Evolutionary conservation across 176 grass and related monocot species (phyloP), one percentile per base, ranked within the genome.

Genomic region (Aegilops umbellulata): DNA sequence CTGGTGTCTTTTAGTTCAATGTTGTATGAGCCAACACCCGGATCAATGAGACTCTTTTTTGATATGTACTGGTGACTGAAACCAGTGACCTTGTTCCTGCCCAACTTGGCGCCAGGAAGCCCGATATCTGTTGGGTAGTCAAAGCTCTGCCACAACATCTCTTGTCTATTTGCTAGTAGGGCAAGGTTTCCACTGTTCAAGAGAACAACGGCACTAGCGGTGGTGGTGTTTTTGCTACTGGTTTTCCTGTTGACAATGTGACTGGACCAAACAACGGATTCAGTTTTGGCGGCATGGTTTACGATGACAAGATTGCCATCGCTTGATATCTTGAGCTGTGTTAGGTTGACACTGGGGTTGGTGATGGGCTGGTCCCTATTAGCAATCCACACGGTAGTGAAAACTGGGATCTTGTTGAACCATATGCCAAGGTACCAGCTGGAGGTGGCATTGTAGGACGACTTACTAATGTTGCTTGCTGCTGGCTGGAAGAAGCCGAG

Each of bases 311-410:
- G n/a, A 73, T 73, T 73, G 38, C 69, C 69, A 73, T 73, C 69
- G 24, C 38, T 73, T 73, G 69, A 73, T 5, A 73, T 73, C n/a
- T 73, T 73, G 69, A 73, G 69, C n/a, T 73, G 69, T 73, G 69
- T 15, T 73, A 44, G 69, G 69, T 73, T 73, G 22, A 25, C 22
- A 6, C 38, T 73, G 12, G 38, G 11, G 12, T 16, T n/a, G 38
- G 36, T 73, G 69, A 73, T 73, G 69, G 69, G 69, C 36, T 72
- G 36, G 2, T 24, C 69, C 69, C 69, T 73, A 73, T 73, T 44
- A 73, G 69, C 69, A 44, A 73, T 38, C 69, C 69, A 73, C 22
- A 25, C 69, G 5, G 24, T n/a, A 42, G 69, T 72, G 14, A 72
- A 72, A 72, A 42, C 22, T 42, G 36, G 69, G 69, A 72, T 72